Base-by-base conservation (phyloP, 106 monocot genomes). In the Chionographis japonica region DNA sequence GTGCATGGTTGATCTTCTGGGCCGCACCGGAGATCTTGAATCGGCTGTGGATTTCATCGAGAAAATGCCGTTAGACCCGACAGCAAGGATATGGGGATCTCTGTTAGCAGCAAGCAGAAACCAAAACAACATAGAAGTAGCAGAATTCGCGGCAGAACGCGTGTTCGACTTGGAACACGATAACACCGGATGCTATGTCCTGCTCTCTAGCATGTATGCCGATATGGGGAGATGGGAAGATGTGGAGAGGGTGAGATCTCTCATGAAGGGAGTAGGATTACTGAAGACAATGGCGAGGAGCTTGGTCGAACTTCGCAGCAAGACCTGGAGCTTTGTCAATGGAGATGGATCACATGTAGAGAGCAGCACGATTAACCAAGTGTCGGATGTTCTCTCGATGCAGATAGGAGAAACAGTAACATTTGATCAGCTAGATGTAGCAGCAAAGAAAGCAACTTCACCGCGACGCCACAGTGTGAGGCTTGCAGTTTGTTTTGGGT, bases 1-100 rank as follows among this genome's bases (percentile, higher is more conserved):
- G 39, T 95, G 92, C 89, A 89, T 95, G 78, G 75, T 92, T 18
- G 95, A 95, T 72, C 72, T 92, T 46, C 62, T 95, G 5, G 95
- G 95, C 36, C 81, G 92, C 6, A 72, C 49, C 16, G 92, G 92
- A 35, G 84, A 92, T 50, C 81, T 92, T 42, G 57, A 74, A 39
- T 18, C 68, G 60, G 79, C 84, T n/a, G 11, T 77, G 49, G 75
- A 69, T 10, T 92, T 95, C 68, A 92, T 92, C 67, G 84, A 89
- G 37, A 71, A 14, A 41, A 92, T 92, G 81, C 84, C 81, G 1
- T 42, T 86, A 13, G 68, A 14, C 8, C 95, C 92, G 54, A 86
- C 91, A 12, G 69, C 77, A 15, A 81, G 75, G 19, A 89, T 95
- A 71, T 95, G 92, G 95, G 95, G 92, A 14, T 79, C 95, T 53